Evolutionary conservation across 2,329 filamentous ascomycete species (phyloP), one percentile per base, ranked within the genome.

Genomic region (Colletotrichum sp.): DNA sequence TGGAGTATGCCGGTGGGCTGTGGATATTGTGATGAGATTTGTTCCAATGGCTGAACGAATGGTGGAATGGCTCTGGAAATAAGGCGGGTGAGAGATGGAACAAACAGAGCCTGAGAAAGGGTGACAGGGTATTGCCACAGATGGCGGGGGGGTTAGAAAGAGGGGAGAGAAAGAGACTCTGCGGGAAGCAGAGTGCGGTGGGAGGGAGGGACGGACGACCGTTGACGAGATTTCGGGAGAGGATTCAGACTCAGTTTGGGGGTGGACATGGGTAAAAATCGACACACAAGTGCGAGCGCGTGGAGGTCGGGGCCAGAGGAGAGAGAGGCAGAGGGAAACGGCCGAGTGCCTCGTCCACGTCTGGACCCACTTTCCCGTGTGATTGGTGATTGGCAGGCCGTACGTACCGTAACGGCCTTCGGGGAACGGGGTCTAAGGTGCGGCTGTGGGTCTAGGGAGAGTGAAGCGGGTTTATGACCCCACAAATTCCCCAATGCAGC

Each of bases 271-370:
- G 55, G 10, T 18, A n/a, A 62, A 30, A 62, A 62, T 30, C 16
- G 28, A 65, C 30, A 64, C 34, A 36, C 26, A 69, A 59, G 7
- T 52, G 57, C 32, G 28, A 26, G 66, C 34, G 49, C 49, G 62
- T 75, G 72, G 59, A 74, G 67, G 32, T 65, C 59, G 71, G 72
- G 72, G 72, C 52, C 39, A 63, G 26, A 68, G 52, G 49, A 49
- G 24, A 26, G 5, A 32, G 32, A 57, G 26, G 52, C 52, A 69
- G 59, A 65, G 70, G 64, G 28, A 73, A 55, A 65, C 64, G 64
- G 44, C 70, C 73, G 70, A 73, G 57, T 76, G 70, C 65, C 55
- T 64, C 69, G 15, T 49, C 55, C 55, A 32, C 36, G 10, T 52
- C 44, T 52, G 32, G 57, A 49, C 21, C 68, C 68, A 63, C 39